Conservation (phyloP, 2,329 filamentous ascomycete species). For the Hypoxylon sp. region DNA sequence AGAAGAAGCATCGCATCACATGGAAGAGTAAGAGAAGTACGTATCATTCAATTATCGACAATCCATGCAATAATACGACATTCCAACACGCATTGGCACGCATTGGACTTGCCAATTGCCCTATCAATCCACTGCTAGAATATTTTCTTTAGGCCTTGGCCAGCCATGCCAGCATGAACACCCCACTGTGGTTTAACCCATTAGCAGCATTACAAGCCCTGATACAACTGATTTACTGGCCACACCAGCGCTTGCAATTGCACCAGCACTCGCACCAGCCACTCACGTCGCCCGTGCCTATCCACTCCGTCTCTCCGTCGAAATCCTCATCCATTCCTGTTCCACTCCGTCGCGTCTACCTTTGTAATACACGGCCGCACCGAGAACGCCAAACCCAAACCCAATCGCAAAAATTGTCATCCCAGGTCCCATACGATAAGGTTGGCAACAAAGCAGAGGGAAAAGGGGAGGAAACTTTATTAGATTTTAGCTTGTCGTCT, state of each 20-base stretch:
- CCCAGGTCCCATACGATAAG: conserved; percentile 14
- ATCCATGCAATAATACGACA: conserved; percentile 29
- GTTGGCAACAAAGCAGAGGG: conserved; percentile 26
- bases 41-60: conserved; percentile 7
- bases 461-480: conserved; percentile 26
- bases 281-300: conserved; percentile 17
- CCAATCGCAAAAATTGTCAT: conserved; percentile 17
- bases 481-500: conserved; percentile 13
- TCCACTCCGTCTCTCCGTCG: conserved; percentile 20
- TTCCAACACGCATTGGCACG: conserved; percentile 7
- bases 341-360: conserved; percentile 25
- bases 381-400: conserved; percentile 2
- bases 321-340: conserved; percentile 27
- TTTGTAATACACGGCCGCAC: conserved; percentile 23
- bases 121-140: too few relatives aligned
- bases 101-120: too few relatives aligned
- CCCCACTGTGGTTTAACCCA: conserved; percentile 22
- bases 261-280: conserved; percentile 16
- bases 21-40: conserved; percentile 12
- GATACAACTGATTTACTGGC: conserved; percentile 20
- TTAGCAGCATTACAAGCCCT: conserved; percentile 19
- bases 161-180: conserved; percentile 30
- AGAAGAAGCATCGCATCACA: conserved; percentile 5
- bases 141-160: conserved; percentile 15
- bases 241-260: not conserved